These are phyloP conservation scores for Fusarium luffae DNA, from an alignment of 2,329 filamentous ascomycete genomes.

Conservation along the genomic window DNA sequence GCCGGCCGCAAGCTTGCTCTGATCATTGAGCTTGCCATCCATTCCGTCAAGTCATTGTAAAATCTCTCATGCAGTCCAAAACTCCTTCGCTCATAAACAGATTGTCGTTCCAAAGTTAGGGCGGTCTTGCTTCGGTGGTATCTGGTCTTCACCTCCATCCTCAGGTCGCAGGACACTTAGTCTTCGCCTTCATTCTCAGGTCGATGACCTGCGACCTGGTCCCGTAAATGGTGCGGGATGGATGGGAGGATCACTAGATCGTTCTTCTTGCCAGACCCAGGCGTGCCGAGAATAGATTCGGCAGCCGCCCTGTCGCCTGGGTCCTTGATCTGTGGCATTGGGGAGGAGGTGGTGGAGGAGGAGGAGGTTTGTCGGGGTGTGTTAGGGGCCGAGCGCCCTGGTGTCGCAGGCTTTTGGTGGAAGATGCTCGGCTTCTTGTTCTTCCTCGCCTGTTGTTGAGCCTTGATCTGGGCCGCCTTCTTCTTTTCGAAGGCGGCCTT, in stretches of 20 bases:
- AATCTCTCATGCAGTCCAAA: not conserved
- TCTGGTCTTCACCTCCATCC: not conserved
- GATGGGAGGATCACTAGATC: not conserved
- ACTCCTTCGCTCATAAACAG: not conserved
- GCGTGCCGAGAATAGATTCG: not conserved
- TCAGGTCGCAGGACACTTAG: not conserved
- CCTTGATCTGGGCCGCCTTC: not conserved
- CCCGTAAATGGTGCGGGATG: not conserved
- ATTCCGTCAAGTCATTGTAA: not conserved
- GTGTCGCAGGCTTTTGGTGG: not conserved
- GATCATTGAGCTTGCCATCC: not conserved
- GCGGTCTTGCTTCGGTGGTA: not conserved
- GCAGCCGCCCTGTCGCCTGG: not conserved
- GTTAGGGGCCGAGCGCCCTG: not conserved
- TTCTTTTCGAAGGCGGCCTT: not conserved
- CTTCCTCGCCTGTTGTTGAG: not conserved
- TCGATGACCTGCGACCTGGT: not conserved
- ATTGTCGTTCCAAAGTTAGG: not conserved
- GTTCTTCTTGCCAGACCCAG: not conserved
- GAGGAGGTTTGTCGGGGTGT: not conserved
- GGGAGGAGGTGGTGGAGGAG: not conserved
- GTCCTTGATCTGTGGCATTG: not conserved
- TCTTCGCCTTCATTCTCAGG: not conserved
- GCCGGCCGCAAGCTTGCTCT: not conserved
- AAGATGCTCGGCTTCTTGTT: slow-evolving; percentile 7